A percentile compares a stretch with the other conserved stretches of the same genome.
phyloP scores from a whole-genome alignment of 2,329 filamentous ascomycete genomes.

The Xylaria sp. region DNA sequence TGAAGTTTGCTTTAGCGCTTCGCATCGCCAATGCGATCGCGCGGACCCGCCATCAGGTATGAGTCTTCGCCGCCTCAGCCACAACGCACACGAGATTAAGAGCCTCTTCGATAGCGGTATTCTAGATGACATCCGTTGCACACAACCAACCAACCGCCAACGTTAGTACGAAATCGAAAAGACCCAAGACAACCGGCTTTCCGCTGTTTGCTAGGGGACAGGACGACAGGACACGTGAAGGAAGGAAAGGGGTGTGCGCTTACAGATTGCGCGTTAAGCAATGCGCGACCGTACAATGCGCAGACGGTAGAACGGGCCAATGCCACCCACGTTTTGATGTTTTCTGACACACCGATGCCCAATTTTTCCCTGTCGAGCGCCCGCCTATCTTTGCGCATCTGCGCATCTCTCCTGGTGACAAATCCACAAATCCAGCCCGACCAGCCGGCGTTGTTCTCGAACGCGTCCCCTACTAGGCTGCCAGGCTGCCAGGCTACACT shows the following conservation, averaged over 20 bases:
- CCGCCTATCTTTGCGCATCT: too few relatives aligned
- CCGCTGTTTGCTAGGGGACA: too few relatives aligned
- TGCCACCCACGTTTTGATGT: neutral
- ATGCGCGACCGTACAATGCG: neutral
- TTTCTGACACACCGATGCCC: too few relatives aligned
- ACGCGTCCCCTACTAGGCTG: neutral
- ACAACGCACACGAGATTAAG: neutral
- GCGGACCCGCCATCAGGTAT: neutral
- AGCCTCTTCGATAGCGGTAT: neutral
- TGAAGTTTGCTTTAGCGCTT: neutral
- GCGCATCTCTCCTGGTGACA: neutral
- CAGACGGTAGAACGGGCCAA: too few relatives aligned
- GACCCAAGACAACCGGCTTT: too few relatives aligned
- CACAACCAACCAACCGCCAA: too few relatives aligned
- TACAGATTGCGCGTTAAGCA: neutral
- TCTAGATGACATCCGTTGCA: too few relatives aligned
- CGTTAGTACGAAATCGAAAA: too few relatives aligned
- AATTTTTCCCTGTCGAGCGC: too few relatives aligned
- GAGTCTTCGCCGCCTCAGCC: neutral
- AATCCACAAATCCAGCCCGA: neutral
- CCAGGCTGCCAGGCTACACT: neutral
- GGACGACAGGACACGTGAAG: neutral
- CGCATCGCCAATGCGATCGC: too few relatives aligned
- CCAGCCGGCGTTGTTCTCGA: too few relatives aligned
- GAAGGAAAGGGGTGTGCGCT: neutral